Percentiles rank a stretch among this genome's conserved stretches.
Conservation (phyloP, 345 rosid genomes). For the Erysimum cheiranthoides region DNA sequence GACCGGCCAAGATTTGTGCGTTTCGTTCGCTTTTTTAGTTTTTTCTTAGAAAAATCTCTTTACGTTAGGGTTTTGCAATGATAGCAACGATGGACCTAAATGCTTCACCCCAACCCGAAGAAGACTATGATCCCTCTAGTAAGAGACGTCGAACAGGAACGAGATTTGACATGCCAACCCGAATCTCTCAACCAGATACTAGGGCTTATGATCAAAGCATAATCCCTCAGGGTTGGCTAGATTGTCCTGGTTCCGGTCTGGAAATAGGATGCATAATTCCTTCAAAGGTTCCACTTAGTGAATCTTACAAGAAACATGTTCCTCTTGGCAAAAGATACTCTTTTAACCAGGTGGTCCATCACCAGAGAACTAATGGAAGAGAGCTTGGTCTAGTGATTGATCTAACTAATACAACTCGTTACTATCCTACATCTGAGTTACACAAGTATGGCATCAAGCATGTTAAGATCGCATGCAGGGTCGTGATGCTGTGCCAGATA, state of each 20-base stretch:
- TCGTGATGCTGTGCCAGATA: constrained; percentile 82
- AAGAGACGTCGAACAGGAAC: no score
- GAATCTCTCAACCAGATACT: no score
- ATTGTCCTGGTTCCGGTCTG: constrained; percentile 29
- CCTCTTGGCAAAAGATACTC: constrained; percentile 24
- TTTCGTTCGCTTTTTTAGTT: no score
- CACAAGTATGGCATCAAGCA: constrained; percentile 61
- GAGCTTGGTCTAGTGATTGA: constrained; percentile 47
- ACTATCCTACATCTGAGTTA: constrained; percentile 66
- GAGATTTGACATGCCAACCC: no score
- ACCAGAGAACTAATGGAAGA: not conserved
- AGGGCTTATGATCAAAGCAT: not conserved
- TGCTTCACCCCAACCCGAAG: no score
- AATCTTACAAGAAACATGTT: constrained; percentile 19
- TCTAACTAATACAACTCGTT: constrained; percentile 86
- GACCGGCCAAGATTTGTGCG: no score
- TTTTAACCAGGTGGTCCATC: not conserved
- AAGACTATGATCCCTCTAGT: no score
- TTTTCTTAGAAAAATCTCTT: no score
- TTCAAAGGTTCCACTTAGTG: constrained; percentile 34
- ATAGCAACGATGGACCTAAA: no score
- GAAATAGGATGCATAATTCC: constrained; percentile 31
- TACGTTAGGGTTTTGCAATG: no score
- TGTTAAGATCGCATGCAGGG: constrained; percentile 90
- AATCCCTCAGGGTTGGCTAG: constrained; percentile 30